Conservation (phyloP, 2,329 filamentous ascomycete genomes). For the Epichloe elymi region DNA sequence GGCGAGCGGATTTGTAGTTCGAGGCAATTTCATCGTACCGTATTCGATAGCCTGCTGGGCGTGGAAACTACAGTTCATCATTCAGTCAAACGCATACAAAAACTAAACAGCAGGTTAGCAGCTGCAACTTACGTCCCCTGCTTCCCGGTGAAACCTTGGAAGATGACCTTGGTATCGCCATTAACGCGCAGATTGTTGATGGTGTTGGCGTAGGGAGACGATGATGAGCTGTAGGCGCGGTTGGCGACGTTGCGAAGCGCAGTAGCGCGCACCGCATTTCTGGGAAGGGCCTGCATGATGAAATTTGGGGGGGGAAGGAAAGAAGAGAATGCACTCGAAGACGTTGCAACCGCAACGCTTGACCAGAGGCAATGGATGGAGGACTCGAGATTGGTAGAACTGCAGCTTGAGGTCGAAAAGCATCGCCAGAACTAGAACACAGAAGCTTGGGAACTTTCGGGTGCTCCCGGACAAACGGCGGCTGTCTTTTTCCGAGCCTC, state of each 20-base stretch:
- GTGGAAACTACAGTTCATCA: constrained; percentile 59
- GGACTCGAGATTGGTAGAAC: constrained; percentile 8
- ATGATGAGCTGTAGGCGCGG: constrained; percentile 49
- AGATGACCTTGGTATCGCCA: constrained; percentile 84
- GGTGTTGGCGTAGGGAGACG: constrained; percentile 58
- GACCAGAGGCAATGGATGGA: constrained; percentile 10
- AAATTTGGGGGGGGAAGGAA: constrained; percentile 7
- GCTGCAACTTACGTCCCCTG: constrained; percentile 67
- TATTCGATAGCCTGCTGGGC: constrained; percentile 97
- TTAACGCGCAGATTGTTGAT: constrained; percentile 87
- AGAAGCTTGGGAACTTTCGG: constrained; percentile 8
- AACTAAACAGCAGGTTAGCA: background rate
- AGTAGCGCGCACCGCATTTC: constrained; percentile 53
- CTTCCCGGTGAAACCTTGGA: constrained; percentile 94
- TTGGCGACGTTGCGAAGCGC: constrained; percentile 51
- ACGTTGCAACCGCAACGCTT: constrained; percentile 11
- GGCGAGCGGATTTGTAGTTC: background rate
- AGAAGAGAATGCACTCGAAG: constrained; percentile 1
- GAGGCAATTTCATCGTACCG: constrained; percentile 43
- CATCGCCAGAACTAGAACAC: constrained; percentile 3
- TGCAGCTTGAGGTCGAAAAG: constrained; percentile 10
- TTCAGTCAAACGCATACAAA: constrained; percentile 6
- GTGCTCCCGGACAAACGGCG: constrained; percentile 12
- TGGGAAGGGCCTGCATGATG: constrained; percentile 77
- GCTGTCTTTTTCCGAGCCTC: constrained; percentile 13